Base-by-base conservation (phyloP, 75 land plant species). In the Ceratopteris richardii region DNA sequence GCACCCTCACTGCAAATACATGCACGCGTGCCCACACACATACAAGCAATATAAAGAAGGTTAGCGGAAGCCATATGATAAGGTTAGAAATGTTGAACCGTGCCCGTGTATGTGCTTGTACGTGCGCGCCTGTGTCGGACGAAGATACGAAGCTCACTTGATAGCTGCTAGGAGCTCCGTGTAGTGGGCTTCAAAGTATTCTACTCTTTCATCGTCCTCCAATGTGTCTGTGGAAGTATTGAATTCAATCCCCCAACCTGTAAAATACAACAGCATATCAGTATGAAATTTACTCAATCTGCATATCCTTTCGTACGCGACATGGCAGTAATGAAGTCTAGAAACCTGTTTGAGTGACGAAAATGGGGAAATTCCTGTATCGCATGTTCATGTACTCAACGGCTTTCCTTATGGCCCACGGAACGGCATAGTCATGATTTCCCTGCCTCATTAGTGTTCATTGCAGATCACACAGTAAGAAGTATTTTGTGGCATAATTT, bases 1-100 rank as follows among this genome's bases (percentile, higher is more conserved):
- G 77, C 70, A 33, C 71, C 77, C 30, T 74, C 69, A 22, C 67
- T 65, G 22, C 63, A 64, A 40, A 9, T n/a, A n/a, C n/a, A n/a
- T n/a, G n/a, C n/a, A n/a, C n/a, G n/a, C n/a, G n/a, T n/a, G n/a
- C n/a, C n/a, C n/a, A n/a, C n/a, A n/a, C n/a, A n/a, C 9, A 14
- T 40, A 40, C 9, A 40, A 40, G 12, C 9, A 40, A 46, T 2
- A 20, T 2, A 46, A 14, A 46, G 21, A 46, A 14, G 3, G 21
- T 2, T 5, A 46, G 48, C 2, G 48, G 14, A 17, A 46, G 48
- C 5, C 1, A 2, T n/a, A 2, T 46, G 3, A 20, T 17, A 5
- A 5, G 4, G 48, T 17, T 2, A 4, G 21, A 46, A n/a, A 46
- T 14, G 18, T 46, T 46, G 50, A 21, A 33, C 37, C 17, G 13